These are phyloP conservation scores for Epichloe gansuensis DNA, from an alignment of 2,329 filamentous ascomycete species.

Conservation along the genomic window DNA sequence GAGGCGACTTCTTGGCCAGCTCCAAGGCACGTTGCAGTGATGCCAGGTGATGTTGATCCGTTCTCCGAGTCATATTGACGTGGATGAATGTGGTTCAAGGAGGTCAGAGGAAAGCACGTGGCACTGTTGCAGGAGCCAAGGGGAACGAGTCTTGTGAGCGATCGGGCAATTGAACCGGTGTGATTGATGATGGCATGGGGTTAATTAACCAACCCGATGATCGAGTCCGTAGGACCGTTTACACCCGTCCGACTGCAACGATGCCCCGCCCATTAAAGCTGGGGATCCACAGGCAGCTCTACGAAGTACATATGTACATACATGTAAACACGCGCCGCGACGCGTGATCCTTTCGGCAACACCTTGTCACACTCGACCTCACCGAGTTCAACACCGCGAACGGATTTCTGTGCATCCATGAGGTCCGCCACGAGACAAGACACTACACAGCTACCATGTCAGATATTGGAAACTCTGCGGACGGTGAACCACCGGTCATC, in stretches of 20 bases:
- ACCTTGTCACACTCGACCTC: neutral
- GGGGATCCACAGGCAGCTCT: neutral
- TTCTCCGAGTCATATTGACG: slow-evolving; percentile 12
- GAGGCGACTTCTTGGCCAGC: slow-evolving; percentile 67
- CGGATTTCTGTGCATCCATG: neutral
- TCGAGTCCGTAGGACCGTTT: neutral
- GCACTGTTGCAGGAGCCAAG: neutral
- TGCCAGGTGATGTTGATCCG: slow-evolving; percentile 28
- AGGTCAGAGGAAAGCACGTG: neutral
- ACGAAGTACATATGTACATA: too few relatives aligned
- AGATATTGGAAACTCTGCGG: slow-evolving; percentile 37
- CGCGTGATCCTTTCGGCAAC: slow-evolving; percentile 9
- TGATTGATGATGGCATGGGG: neutral
- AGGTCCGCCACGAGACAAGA: neutral
- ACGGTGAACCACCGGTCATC: slow-evolving; percentile 48
- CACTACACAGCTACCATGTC: slow-evolving; percentile 24
- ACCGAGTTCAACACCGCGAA: neutral
- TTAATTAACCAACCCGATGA: neutral
- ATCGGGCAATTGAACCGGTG: neutral
- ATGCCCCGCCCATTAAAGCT: slow-evolving; percentile 5
- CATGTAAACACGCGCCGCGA: slow-evolving; percentile 4
- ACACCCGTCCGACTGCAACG: neutral
- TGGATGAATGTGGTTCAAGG: neutral
- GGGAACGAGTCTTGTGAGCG: neutral
- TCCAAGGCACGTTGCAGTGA: slow-evolving; percentile 59